Evolutionary conservation across 495 filamentous ascomycete species (phyloP).

Genomic region (Daldinia decipiens): DNA sequence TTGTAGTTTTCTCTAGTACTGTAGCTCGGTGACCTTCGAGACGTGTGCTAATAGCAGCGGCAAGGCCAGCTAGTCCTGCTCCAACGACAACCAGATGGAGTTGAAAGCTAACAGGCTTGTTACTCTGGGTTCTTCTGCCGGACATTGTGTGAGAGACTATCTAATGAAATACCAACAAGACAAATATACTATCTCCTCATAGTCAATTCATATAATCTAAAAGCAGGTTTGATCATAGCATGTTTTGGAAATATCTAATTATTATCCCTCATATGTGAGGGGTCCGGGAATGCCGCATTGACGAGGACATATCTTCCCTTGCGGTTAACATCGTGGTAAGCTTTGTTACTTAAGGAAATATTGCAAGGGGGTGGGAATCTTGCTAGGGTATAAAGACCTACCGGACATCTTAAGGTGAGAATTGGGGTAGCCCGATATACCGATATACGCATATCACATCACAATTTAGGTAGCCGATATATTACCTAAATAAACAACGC

Average conservation of each 20-base stretch:
- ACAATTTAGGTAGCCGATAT: not conserved
- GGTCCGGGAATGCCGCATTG: conserved; percentile 1
- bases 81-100: not conserved
- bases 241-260: not conserved
- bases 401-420: not conserved
- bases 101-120: not conserved
- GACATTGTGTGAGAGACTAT: not conserved
- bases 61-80: conserved; percentile 57
- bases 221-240: not conserved
- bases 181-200: not conserved
- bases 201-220: not conserved
- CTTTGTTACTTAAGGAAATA: too few species aligned
- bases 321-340: not conserved
- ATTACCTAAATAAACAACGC: not conserved
- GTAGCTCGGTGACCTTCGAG: not conserved
- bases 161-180: not conserved
- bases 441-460: not conserved
- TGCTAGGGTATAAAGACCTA: too few species aligned
- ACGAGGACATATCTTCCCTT: not conserved
- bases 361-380: too few species aligned
- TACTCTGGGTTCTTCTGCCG: not conserved
- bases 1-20: conserved; percentile 21
- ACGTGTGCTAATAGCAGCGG: conserved; percentile 52
- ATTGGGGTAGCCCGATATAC: not conserved
- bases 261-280: not conserved